Evolutionary conservation across 768 basidiomycete species (phyloP).

Genomic region (Hericium coralloides): DNA sequence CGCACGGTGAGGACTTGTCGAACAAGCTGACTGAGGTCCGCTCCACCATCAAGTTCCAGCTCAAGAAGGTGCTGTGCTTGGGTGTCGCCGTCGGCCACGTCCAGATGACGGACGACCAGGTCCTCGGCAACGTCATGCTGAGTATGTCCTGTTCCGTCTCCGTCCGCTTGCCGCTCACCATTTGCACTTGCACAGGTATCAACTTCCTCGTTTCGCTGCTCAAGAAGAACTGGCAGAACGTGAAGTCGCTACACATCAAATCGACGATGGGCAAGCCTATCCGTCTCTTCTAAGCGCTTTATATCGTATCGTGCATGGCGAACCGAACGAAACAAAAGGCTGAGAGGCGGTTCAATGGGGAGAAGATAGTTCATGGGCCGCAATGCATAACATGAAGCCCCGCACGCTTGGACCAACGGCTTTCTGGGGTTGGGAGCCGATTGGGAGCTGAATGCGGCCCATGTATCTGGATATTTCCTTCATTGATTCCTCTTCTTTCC

Average conservation of each 20-base stretch:
- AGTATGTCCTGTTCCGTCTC: constrained; percentile 38
- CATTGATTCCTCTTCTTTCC: no score
- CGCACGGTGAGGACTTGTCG: constrained; percentile 80
- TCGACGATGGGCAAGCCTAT: constrained; percentile 98
- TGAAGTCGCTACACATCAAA: constrained; percentile 98
- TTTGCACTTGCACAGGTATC: constrained; percentile 51
- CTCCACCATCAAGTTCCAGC: constrained; percentile 99
- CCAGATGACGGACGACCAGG: constrained; percentile 96
- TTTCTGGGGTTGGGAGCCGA: constrained; percentile 57
- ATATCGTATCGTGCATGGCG: constrained; percentile 2
- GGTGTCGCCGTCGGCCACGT: constrained; percentile 98
- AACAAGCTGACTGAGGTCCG: constrained; percentile 93
- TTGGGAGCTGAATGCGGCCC: constrained; percentile 75
- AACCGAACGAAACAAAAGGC: not conserved
- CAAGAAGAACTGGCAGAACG: constrained; percentile 99
- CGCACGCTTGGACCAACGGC: constrained; percentile 99
- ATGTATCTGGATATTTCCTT: no score
- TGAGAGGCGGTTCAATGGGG: not conserved
- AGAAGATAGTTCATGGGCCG: constrained; percentile 23
- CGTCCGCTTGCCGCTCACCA: not conserved
- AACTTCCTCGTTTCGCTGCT: constrained; percentile 99
- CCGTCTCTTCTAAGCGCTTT: constrained; percentile 71
- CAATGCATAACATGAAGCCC: constrained; percentile 92
- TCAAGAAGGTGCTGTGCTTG: constrained; percentile 98
- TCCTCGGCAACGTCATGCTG: constrained; percentile 96